A percentile compares a stretch with the other conserved stretches of the same genome.
phyloP scores from a whole-genome alignment of 106 monocot species.

The Allium sativum region DNA sequence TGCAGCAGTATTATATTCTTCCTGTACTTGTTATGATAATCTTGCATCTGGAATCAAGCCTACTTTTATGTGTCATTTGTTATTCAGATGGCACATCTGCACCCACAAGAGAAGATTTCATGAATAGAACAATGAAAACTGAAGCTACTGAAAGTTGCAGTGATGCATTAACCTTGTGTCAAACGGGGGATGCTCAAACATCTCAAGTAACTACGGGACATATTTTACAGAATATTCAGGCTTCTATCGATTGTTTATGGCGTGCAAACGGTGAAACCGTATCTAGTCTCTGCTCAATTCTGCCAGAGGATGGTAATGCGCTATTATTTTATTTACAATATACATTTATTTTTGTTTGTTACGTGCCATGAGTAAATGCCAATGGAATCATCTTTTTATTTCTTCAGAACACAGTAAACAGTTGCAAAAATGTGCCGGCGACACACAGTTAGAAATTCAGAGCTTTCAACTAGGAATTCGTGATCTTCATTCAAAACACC shows the following conservation, averaged over 20 bases:
- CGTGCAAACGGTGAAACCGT: constrained; percentile 30
- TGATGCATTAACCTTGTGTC: constrained; percentile 12
- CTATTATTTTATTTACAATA: too few relatives aligned
- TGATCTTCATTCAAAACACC: constrained; percentile 69
- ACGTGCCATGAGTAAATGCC: too few relatives aligned
- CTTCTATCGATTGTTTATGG: constrained; percentile 40
- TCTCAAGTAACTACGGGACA: constrained; percentile 16
- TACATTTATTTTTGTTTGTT: too few relatives aligned
- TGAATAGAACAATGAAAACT: constrained; percentile 51
- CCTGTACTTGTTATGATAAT: too few relatives aligned
- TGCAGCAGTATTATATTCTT: too few relatives aligned
- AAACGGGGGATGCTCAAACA: constrained; percentile 11
- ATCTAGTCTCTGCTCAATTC: constrained; percentile 15
- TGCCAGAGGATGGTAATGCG: constrained; percentile 45
- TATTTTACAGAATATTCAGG: constrained; percentile 32
- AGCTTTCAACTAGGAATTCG: constrained; percentile 23
- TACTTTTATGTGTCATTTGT: too few relatives aligned
- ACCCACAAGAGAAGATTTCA: constrained; percentile 37
- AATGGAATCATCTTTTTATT: background rate
- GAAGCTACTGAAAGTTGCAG: constrained; percentile 57
- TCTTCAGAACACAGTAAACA: constrained; percentile 24
- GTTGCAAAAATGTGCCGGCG: constrained; percentile 26
- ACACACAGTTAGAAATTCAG: constrained; percentile 25
- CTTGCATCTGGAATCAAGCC: too few relatives aligned
- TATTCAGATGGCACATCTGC: constrained; percentile 45